phyloP scores from a whole-genome alignment of 768 basidiomycete genomes.

The Kwoniella mangroviensis region DNA sequence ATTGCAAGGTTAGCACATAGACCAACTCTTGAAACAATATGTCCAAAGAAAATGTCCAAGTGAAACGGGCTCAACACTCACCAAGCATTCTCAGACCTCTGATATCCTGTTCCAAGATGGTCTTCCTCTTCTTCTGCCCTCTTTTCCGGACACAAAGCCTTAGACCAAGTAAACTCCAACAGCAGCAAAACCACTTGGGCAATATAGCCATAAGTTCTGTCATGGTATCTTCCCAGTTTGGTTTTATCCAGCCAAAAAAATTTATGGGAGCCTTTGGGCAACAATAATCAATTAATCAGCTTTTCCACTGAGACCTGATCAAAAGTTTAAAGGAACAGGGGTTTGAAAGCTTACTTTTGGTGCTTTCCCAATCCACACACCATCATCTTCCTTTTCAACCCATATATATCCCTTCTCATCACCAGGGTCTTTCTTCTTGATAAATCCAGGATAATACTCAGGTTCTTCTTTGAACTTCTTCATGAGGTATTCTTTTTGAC shows the following conservation, averaged over 20 bases:
- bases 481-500: background rate
- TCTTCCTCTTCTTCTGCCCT: background rate
- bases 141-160: background rate
- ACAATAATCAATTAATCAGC: background rate
- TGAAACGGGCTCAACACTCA: background rate
- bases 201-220: slow-evolving; percentile 22
- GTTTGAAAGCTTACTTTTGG: slow-evolving; percentile 15
- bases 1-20: too few relatives aligned
- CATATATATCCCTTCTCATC: slow-evolving; percentile 4
- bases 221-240: slow-evolving; percentile 13
- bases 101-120: slow-evolving; percentile 22
- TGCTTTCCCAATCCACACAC: slow-evolving; percentile 13
- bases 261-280: slow-evolving; percentile 9
- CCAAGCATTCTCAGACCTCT: slow-evolving; percentile 25
- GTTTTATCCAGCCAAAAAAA: slow-evolving; percentile 24
- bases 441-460: slow-evolving; percentile 13
- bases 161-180: background rate
- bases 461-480: slow-evolving; percentile 14
- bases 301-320: background rate
- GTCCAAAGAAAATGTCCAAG: too few relatives aligned
- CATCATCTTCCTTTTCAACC: slow-evolving; percentile 5
- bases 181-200: slow-evolving; percentile 8
- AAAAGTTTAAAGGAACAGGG: background rate
- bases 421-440: background rate
- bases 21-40: background rate